Base-by-base conservation (phyloP, 176 grass and related monocot species). In the Oryza glaberrima region DNA sequence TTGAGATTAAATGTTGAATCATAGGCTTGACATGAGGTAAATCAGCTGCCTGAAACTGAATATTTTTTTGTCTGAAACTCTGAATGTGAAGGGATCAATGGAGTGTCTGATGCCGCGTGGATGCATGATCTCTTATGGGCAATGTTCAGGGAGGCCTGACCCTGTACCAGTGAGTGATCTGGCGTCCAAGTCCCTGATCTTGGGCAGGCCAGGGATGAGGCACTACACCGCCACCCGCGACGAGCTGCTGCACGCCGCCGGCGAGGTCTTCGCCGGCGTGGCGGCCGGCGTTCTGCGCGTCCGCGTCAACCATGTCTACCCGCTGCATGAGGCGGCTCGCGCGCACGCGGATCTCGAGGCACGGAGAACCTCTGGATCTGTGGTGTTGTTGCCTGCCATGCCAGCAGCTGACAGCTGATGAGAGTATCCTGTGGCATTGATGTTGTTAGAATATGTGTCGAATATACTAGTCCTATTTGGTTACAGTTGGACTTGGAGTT, bases 101-200 rank as follows among this genome's bases (percentile, higher is more conserved):
- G 77, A 85, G 20, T 85, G 87, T 75, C 75, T 94, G 69, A 83
- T 58, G 78, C 23, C 36, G 0, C 76, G 79, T 22, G 93, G 93
- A 25, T 92, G 82, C 67, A 83, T 92, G 90, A 76, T 94, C 77
- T 90, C 73, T 47, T 92, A 90, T 51, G 90, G 93, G 47, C 93
- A 92, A 52, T 86, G 85, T 70, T 94, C 90, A 69, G 90, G 90
- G 12, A 75, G n/a, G 32, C 82, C 78, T 9, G 87, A 92, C n/a
- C 93, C 87, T 8, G 41, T 92, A 64, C 69, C 46, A 28, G 1
- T 88, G 38, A 77, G 84, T 35, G 87, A 92, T n/a, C 87, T 94
- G 11, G 78, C 78, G 25, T 11, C 87, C 40, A 94, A 92, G 81
- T 94, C 93, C 15, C 63, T 90, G 69, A 74, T 90, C 82, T 78